Evolutionary conservation across 257 asterid species (phyloP).

Genomic region (Oldenlandia corymbosa): DNA sequence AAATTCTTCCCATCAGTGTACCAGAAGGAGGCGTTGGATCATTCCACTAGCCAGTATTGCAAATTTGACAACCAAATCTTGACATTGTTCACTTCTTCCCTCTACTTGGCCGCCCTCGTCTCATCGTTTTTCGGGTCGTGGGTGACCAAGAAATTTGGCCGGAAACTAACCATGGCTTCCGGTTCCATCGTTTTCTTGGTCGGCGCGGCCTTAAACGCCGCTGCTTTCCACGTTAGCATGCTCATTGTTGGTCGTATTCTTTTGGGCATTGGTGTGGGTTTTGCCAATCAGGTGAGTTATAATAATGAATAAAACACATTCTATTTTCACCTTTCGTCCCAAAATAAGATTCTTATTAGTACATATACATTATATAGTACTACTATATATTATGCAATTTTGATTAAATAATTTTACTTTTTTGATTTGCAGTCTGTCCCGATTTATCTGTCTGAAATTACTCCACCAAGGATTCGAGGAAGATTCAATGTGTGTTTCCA

Average conservation of each 20-base stretch:
- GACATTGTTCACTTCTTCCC: slow-evolving; percentile 10
- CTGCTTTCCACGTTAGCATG: background rate
- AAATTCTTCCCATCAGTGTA: slow-evolving; percentile 7
- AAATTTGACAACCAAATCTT: slow-evolving; percentile 7
- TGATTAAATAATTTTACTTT: no score
- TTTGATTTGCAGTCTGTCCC: slow-evolving; percentile 20
- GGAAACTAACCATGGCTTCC: background rate
- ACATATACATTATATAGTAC: no score
- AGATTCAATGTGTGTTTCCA: slow-evolving; percentile 19
- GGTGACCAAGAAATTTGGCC: background rate
- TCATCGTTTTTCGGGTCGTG: background rate
- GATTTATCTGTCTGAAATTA: slow-evolving; percentile 17
- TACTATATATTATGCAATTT: no score
- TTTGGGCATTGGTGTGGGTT: slow-evolving; percentile 10
- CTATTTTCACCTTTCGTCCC: no score
- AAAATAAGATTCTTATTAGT: no score
- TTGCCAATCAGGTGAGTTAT: slow-evolving; percentile 12
- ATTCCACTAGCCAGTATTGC: slow-evolving; percentile 8
- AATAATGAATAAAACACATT: no score
- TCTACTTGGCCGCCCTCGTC: slow-evolving; percentile 2
- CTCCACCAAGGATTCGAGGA: slow-evolving; percentile 17
- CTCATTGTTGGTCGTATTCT: slow-evolving; percentile 11
- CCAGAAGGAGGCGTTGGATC: background rate
- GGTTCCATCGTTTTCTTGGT: background rate
- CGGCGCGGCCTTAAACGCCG: slow-evolving; percentile 1